These are phyloP conservation scores for Botryotinia narcissicola DNA, from an alignment of 2,329 filamentous ascomycete species.

Conservation along the genomic window DNA sequence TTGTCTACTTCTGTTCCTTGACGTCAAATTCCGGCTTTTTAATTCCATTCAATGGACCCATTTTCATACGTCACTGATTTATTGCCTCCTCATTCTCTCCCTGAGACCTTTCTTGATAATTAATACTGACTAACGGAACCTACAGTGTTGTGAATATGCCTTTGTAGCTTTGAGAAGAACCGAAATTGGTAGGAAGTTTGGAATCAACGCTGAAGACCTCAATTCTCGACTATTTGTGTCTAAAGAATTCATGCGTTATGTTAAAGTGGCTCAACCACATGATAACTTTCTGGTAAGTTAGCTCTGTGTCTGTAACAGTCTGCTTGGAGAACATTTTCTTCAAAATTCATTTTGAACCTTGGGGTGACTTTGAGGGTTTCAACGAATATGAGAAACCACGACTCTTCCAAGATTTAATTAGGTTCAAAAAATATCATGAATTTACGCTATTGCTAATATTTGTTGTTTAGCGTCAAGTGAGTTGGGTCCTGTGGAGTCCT, in stretches of 20 bases:
- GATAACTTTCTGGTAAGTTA: slow-evolving; percentile 43
- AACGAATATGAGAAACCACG: background rate
- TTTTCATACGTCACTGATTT: background rate
- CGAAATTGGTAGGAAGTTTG: slow-evolving; percentile 40
- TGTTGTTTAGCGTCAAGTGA: slow-evolving; percentile 46
- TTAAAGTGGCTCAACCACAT: slow-evolving; percentile 41
- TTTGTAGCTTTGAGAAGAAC: slow-evolving; percentile 45
- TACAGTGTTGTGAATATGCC: slow-evolving; percentile 41
- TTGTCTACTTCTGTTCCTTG: background rate
- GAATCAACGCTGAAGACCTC: slow-evolving; percentile 31
- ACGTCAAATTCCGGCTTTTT: background rate
- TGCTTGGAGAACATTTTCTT: background rate
- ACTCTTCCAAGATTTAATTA: background rate
- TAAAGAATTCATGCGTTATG: slow-evolving; percentile 49
- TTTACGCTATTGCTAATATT: background rate
- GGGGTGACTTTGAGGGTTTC: background rate
- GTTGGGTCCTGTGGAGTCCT: slow-evolving; percentile 60
- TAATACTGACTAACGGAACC: background rate
- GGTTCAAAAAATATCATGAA: too few species aligned
- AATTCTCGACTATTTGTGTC: slow-evolving; percentile 42
- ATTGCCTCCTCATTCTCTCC: background rate
- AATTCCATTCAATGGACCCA: background rate
- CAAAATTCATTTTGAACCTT: background rate
- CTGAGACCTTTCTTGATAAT: background rate
- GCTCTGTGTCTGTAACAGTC: background rate